A percentile compares a stretch with the other conserved stretches of the same genome.
These are phyloP conservation scores for Zygoascus tannicola DNA, from an alignment of 805 yeast species.

Conservation along the genomic window DNA sequence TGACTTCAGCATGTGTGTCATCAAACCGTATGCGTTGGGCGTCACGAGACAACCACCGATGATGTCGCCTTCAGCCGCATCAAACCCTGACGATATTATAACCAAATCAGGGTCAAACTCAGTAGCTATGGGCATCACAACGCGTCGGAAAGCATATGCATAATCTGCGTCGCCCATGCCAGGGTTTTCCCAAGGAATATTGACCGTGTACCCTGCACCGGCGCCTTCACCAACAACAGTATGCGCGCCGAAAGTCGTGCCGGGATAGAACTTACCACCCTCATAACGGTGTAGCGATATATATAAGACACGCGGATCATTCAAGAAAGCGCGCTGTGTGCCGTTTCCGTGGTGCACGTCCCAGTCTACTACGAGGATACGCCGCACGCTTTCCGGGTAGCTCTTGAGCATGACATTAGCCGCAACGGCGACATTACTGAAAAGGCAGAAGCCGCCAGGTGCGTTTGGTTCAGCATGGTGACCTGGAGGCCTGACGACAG, in stretches of 20 bases:
- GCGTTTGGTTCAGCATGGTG: constrained; percentile 98
- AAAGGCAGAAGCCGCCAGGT: constrained; percentile 95
- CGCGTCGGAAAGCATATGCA: constrained; percentile 77
- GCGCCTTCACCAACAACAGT: constrained; percentile 74
- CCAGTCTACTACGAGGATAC: constrained; percentile 87
- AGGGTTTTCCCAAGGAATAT: constrained; percentile 86
- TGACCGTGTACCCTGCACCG: constrained; percentile 82
- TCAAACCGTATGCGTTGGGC: constrained; percentile 92
- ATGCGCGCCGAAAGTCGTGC: constrained; percentile 75
- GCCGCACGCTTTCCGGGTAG: constrained; percentile 82
- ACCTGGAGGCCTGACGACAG: constrained; percentile 97
- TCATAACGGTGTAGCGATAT: constrained; percentile 90
- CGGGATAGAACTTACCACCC: constrained; percentile 88
- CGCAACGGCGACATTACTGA: constrained; percentile 95
- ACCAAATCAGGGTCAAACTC: constrained; percentile 92
- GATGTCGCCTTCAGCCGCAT: constrained; percentile 97
- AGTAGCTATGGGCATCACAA: constrained; percentile 77
- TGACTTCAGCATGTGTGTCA: constrained; percentile 86
- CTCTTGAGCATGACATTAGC: constrained; percentile 72
- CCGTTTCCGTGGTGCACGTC: constrained; percentile 99
- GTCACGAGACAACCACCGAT: constrained; percentile 95
- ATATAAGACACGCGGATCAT: constrained; percentile 85
- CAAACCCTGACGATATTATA: constrained; percentile 91
- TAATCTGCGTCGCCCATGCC: constrained; percentile 97
- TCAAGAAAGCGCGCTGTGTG: constrained; percentile 83